Evolutionary conservation across 1,284 basidiomycete genomes (phyloP), one percentile per base, ranked within the genome.

Genomic region (Irpex sp.): DNA sequence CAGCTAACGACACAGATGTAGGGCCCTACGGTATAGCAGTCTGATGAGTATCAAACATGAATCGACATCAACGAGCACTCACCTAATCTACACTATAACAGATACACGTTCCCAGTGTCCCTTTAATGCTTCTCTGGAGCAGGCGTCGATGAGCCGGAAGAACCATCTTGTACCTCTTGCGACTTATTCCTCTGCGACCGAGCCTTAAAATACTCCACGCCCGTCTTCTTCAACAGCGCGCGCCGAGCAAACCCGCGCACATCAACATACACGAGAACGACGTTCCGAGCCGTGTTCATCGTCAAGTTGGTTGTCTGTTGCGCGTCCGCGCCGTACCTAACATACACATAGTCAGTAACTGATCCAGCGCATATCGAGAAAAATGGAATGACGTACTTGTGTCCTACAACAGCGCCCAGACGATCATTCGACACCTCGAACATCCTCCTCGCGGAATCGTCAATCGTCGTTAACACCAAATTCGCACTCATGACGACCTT

Each of bases 191-290:
- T 35, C 31, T 54, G 19, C 65, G 55, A 77, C 60, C 66, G 69
- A 19, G 72, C 78, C 71, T 83, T 86, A 39, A 86, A 76, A 68
- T 81, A 85, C 47, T 81, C 78, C 76, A 78, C 84, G 35, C 85
- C 86, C 0, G 79, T 82, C 62, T 78, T 80, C 77, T 81, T 88
- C 69, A 94, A 76, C 60, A 94, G 71, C 3, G 89, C 90, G 55
- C 83, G 78, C 65, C 90, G 76, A 3, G 89, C 91, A 37, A 93
- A 82, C 0, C 91, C 90, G 1, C 80, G 77, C 75, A 89, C 81
- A 71, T 93, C 90, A 59, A 93, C 82, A 72, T 93, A 93, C 39
- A 93, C 88, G 39, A 93, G 80, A 1, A 83, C 86, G 21, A 92
- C 84, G 75, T 93, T 93, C 62, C 83, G 78, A 37, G 84, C 85